phyloP scores from a whole-genome alignment of 495 filamentous ascomycete genomes.

The Neurospora sp. region DNA sequence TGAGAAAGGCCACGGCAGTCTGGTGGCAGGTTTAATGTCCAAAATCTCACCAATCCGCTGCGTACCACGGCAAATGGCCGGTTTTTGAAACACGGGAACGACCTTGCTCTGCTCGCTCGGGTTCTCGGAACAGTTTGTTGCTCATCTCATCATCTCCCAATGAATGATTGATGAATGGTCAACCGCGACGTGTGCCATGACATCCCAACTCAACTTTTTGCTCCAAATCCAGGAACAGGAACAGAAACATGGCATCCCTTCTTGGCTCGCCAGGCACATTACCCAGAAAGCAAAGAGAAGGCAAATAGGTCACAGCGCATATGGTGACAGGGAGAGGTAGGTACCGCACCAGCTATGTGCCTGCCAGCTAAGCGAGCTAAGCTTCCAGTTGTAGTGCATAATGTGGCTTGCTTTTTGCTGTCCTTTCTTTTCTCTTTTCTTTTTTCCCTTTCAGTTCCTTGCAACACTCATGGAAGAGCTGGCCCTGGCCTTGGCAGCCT shows the following conservation, averaged over 20 bases:
- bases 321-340: no score
- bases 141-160: neutral
- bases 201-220: neutral
- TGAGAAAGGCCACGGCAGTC: neutral
- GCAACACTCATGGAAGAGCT: neutral
- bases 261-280: neutral
- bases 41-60: neutral
- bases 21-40: neutral
- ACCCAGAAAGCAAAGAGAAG: neutral
- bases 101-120: neutral
- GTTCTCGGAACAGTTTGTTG: neutral
- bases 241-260: neutral
- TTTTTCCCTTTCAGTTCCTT: neutral
- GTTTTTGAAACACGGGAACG: conserved; percentile 11
- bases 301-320: neutral
- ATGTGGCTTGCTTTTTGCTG: neutral
- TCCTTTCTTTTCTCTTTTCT: neutral
- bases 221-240: neutral
- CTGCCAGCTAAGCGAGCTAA: neutral
- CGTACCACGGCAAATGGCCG: conserved; percentile 10
- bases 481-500: neutral
- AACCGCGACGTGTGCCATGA: neutral
- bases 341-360: neutral
- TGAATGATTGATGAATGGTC: neutral
- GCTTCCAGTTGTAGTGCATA: neutral